A percentile compares a stretch with the other conserved stretches of the same genome.
phyloP scores from a whole-genome alignment of 371 early-diverging fungal species.

The Lichtheimia corymbifera region DNA sequence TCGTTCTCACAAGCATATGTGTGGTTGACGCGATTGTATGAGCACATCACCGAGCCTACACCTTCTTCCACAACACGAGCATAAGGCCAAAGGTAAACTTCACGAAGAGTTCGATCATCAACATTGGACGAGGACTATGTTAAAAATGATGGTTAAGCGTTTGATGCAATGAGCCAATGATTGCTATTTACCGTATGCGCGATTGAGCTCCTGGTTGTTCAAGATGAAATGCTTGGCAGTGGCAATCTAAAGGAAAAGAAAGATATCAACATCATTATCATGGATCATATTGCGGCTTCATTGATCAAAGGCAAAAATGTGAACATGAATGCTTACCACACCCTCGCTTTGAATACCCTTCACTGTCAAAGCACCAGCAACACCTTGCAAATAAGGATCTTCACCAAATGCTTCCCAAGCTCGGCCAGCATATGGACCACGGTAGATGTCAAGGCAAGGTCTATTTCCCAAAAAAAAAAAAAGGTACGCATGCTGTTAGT shows the following conservation, averaged over 20 bases:
- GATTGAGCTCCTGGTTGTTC: constrained; percentile 53
- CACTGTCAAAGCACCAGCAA: constrained; percentile 31
- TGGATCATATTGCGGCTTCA: not conserved
- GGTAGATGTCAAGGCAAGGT: not conserved
- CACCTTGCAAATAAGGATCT: constrained; percentile 60
- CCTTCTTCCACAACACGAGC: constrained; percentile 45
- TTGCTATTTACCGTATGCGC: constrained; percentile 7
- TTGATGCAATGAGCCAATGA: not conserved
- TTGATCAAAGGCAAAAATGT: not conserved
- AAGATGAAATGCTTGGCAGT: constrained; percentile 57
- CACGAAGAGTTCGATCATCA: constrained; percentile 53
- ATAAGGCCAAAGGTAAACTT: constrained; percentile 57
- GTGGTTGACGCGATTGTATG: constrained; percentile 43
- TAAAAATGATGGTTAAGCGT: not conserved
- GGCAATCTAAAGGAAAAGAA: constrained; percentile 29
- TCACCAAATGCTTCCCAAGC: constrained; percentile 65
- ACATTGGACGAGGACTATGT: constrained; percentile 27
- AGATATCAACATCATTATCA: too few relatives aligned
- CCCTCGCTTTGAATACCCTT: constrained; percentile 40
- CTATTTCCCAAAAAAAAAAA: too few relatives aligned
- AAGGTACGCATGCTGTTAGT: too few relatives aligned
- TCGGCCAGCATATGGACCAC: constrained; percentile 36
- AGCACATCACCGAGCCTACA: constrained; percentile 51
- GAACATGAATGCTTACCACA: constrained; percentile 28
- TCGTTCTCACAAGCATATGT: constrained; percentile 44